phyloP scores from a whole-genome alignment of 129 eudicot species.

The Flaveria bidentis region DNA sequence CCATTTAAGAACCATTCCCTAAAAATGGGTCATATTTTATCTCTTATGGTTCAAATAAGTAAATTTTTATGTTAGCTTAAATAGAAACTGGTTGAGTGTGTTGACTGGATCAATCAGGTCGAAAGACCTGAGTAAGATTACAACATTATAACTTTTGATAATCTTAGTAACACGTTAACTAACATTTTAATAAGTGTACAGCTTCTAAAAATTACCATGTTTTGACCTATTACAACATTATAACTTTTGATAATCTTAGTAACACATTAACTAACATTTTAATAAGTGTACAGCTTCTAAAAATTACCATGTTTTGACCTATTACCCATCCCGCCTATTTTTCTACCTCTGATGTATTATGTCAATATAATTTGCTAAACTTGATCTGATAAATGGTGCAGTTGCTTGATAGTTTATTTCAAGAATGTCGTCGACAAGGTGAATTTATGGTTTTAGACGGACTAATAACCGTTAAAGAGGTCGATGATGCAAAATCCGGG shows the following conservation, averaged over 20 bases:
- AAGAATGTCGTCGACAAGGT: conserved; percentile 61
- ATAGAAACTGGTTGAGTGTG: neutral
- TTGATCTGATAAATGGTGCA: conserved; percentile 28
- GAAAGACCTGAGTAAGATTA: neutral
- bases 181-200: neutral
- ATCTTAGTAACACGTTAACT: neutral
- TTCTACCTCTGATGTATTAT: neutral
- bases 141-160: neutral
- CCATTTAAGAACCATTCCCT: neutral
- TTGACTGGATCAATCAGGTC: neutral
- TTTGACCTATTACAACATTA: neutral
- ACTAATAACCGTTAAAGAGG: conserved; percentile 67
- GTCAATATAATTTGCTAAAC: conserved; percentile 10
- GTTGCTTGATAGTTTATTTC: conserved; percentile 68
- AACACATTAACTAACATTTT: neutral
- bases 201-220: neutral
- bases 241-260: neutral
- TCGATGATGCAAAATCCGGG: conserved; percentile 78
- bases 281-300: neutral
- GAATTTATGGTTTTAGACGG: conserved; percentile 70
- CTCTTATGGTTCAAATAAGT: neutral
- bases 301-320: neutral
- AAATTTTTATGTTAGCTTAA: neutral
- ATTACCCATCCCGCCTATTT: neutral
- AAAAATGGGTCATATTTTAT: neutral